phyloP scores from a whole-genome alignment of 306 rosid genomes.

The Comarum palustre region DNA sequence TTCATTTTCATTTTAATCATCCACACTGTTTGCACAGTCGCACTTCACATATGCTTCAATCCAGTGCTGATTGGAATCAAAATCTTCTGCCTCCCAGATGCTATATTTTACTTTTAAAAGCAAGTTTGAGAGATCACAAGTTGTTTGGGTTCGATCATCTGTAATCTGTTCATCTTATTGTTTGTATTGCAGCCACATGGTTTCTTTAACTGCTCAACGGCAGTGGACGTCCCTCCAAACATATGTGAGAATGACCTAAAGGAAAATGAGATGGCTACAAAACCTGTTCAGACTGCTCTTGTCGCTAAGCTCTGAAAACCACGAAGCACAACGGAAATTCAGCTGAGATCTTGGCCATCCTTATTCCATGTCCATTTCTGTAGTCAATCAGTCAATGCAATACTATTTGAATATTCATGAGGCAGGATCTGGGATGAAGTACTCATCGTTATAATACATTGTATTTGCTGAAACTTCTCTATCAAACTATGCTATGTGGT shows the following conservation, averaged over 20 bases:
- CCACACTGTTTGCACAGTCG: background rate
- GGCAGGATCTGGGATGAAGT: background rate
- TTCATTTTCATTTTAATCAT: background rate
- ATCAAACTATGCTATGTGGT: background rate
- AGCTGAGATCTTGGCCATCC: background rate
- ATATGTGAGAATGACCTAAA: conserved; percentile 57
- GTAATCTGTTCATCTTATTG: background rate
- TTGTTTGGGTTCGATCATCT: background rate
- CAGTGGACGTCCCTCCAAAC: conserved; percentile 68
- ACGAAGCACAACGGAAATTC: background rate
- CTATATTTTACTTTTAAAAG: background rate
- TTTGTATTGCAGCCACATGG: conserved; percentile 67
- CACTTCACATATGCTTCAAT: background rate
- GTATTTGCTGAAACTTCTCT: background rate
- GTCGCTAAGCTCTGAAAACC: conserved; percentile 53
- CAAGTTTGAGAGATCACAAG: background rate
- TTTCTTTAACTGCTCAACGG: conserved; percentile 71
- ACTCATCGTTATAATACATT: background rate
- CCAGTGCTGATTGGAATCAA: background rate
- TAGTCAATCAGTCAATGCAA: background rate
- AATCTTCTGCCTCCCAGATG: background rate
- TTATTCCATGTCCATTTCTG: background rate
- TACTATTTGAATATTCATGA: background rate
- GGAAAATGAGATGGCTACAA: conserved; percentile 50
- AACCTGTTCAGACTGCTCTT: conserved; percentile 56